Percentiles rank a stretch among this genome's conserved stretches.
Evolutionary conservation across 202 grass and related monocot species (phyloP).

Genomic region (Elaeis oleifera): DNA sequence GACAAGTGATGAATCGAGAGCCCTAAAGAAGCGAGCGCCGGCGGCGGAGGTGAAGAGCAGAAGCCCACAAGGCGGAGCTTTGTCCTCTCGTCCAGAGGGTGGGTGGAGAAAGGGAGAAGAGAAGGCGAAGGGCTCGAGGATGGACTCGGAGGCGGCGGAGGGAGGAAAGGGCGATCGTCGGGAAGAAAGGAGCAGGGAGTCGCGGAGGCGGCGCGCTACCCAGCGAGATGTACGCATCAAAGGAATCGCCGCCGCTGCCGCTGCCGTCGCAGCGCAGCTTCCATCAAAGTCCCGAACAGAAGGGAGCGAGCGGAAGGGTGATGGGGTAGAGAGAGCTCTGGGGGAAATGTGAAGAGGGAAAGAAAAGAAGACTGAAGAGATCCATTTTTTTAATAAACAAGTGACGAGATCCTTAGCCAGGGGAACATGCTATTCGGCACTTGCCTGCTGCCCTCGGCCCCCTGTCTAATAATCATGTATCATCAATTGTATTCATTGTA

Average conservation of each 20-base stretch:
- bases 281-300: constrained; percentile 19
- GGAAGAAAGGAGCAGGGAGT: constrained; percentile 13
- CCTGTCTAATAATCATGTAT: no score
- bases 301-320: background rate
- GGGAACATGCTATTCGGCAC: no score
- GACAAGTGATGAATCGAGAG: background rate
- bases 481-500: no score
- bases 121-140: background rate
- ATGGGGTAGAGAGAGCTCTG: background rate
- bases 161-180: constrained; percentile 13
- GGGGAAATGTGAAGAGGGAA: no score
- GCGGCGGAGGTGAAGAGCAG: background rate
- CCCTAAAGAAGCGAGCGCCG: constrained; percentile 26
- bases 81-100: background rate
- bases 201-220: constrained; percentile 6
- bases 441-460: no score
- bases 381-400: no score
- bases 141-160: constrained; percentile 23
- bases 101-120: background rate
- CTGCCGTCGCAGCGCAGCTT: constrained; percentile 37
- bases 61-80: background rate
- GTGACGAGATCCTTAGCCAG: no score
- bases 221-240: constrained; percentile 42
- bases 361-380: no score
- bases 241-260: constrained; percentile 24